Evolutionary conservation across 2,329 filamentous ascomycete genomes (phyloP), one percentile per base, ranked within the genome.

Genomic region (Tolypocladium album): DNA sequence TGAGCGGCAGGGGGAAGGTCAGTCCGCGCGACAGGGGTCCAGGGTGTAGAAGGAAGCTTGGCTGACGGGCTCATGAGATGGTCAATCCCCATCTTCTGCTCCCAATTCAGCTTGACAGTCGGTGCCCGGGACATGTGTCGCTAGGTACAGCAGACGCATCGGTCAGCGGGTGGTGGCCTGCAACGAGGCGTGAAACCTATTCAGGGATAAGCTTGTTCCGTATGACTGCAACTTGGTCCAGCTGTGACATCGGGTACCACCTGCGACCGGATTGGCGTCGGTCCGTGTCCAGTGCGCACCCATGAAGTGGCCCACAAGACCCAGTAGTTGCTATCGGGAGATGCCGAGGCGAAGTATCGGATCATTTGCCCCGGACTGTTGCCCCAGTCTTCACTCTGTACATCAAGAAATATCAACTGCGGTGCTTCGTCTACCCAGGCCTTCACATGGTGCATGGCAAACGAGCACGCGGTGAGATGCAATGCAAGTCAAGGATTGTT

Each of bases 161-260:
- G 47, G 50, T 55, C 50, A 55, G 20, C 50, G 36, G 50, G 50
- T 55, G 31, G 50, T 38, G 50, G 59, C 56, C 60, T 63, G 61
- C 62, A 63, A 61, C 62, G 59, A 61, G 61, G 58, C 58, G 59
- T 64, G 63, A 66, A 65, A 66, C 61, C 42, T 39, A 34, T 31
- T 56, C 58, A 63, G 60, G 60, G 47, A 60, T 52, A 43, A 43
- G 58, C 39, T 55, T 56, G 53, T 56, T 55, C 55, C 57, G 60
- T 61, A 60, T 61, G 57, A 60, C 55, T 58, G 58, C 50, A 59
- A 53, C 52, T 50, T 52, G 58, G 39, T 20, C 57, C 57, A 61
- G 63, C 61, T 63, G 63, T 60, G 55, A 55, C 58, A 59, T 60
- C 53, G 40, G 43, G 59, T 59, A 42, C 40, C 9, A 64, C 57